Conservation (phyloP, 371 early-diverging fungal genomes). For the Astathelohania contejeani region DNA sequence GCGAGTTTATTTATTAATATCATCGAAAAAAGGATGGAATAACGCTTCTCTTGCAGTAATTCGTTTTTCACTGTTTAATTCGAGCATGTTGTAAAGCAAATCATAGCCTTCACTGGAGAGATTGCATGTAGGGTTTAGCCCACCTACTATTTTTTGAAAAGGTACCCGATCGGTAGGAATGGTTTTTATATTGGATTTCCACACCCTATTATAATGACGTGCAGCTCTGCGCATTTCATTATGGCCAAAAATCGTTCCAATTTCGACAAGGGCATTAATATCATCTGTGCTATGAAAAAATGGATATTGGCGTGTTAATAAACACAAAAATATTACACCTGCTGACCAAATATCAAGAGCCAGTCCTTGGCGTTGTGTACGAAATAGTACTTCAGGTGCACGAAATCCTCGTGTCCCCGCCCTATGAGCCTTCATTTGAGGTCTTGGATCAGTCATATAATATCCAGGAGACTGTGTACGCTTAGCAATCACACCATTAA, state of each 20-base stretch:
- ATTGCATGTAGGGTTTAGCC: conserved; percentile 17
- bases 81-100: conserved; percentile 50
- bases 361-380: conserved; percentile 62
- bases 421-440: conserved; percentile 64
- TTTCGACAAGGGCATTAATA: conserved; percentile 68
- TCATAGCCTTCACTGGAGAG: conserved; percentile 39
- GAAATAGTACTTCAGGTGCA: conserved; percentile 82
- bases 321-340: conserved; percentile 68
- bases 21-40: conserved; percentile 47
- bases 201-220: conserved; percentile 46
- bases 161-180: conserved; percentile 44
- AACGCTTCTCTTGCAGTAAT: conserved; percentile 51
- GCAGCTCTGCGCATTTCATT: conserved; percentile 58
- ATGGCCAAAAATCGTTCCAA: conserved; percentile 68
- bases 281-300: conserved; percentile 77
- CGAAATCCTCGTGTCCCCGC: conserved; percentile 93
- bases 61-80: conserved; percentile 37
- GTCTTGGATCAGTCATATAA: conserved; percentile 53
- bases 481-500: conserved; percentile 11
- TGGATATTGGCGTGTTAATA: conserved; percentile 69
- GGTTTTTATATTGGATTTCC: conserved; percentile 51
- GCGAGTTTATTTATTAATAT: too few species aligned
- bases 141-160: conserved; percentile 45
- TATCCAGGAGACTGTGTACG: conserved; percentile 48
- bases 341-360: conserved; percentile 83